Base-by-base conservation (phyloP, 2,329 filamentous ascomycete genomes). In the Aspergillus sp. region DNA sequence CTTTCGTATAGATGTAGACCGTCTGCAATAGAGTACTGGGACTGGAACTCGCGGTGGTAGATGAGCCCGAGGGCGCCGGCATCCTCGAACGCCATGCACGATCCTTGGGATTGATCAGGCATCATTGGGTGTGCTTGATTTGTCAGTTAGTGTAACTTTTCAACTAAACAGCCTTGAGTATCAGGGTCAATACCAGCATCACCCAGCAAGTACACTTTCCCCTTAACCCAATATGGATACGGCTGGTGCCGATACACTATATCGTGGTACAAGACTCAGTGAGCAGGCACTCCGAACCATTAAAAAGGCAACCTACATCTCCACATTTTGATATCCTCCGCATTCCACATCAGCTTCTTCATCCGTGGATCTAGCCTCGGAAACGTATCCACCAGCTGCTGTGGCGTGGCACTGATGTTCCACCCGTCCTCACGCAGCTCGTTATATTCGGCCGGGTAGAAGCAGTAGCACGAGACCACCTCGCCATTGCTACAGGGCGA, bases 81-180 rank as follows among this genome's bases (percentile, higher is more conserved):
- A 57, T 79, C 76, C 60, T 79, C 76, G 33, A 78, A 73, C 0
- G 76, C 76, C 66, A 70, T 70, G 55, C 73, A 77, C 1, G 72
- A 74, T 6, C 76, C 64, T 60, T 70, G 65, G 7, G 62, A 65
- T 31, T 72, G 70, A 44, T 72, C 68, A 1, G 70, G 71, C 62
- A 73, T 66, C 67, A 73, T 72, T 1, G 71, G 68, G 50, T 73
- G 71, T 1, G 71, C 21, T 21, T 21, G 21, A 21, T 21, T 21
- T 21, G 21, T 21, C 3, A 21, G 21, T 21, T 21, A 21, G 19
- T 21, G 19, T 21, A 21, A 21, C 19, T 21, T 21, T 21, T 3
- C 3, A 21, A 21, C 19, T 21, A 21, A 21, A 21, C 3, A 21
- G 19, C 19, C 3, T 17, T 40, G 14, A 9, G 15, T 17, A 17